Percentiles rank a stretch among this genome's conserved stretches.
Conservation (phyloP, 768 basidiomycete genomes). For the Boletus fagicola region DNA sequence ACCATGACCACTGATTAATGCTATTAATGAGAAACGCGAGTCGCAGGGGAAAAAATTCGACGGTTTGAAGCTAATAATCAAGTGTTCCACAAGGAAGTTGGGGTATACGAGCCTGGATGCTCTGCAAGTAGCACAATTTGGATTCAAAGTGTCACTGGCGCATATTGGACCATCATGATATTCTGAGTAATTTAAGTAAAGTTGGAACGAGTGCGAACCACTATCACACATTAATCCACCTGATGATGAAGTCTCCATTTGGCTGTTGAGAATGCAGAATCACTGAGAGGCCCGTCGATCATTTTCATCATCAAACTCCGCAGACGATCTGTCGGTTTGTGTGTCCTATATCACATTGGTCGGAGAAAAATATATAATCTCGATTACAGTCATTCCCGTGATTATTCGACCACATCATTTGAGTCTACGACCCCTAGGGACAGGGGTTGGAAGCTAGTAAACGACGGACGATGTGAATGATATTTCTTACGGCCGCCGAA, state of each 20-base stretch:
- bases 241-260: neutral
- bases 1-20: too few relatives aligned
- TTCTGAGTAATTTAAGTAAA: neutral
- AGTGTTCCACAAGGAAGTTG: neutral
- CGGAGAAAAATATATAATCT: neutral
- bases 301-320: slow-evolving; percentile 2
- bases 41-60: neutral
- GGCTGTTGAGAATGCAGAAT: neutral
- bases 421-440: slow-evolving; percentile 3
- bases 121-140: neutral
- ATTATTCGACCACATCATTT: slow-evolving; percentile 6
- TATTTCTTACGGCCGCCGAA: neutral
- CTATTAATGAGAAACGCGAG: neutral
- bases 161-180: too few relatives aligned
- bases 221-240: neutral
- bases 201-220: neutral
- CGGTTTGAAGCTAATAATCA: neutral
- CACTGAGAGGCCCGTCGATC: neutral
- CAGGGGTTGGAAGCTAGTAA: slow-evolving; percentile 5
- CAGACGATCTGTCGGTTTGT: slow-evolving; percentile 9
- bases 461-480: neutral
- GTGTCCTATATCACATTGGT: slow-evolving; percentile 5
- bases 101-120: neutral
- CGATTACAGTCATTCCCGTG: slow-evolving; percentile 5
- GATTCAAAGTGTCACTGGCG: neutral